phyloP scores from a whole-genome alignment of 2,329 filamentous ascomycete genomes.

The Chalaropsis thielavioides region DNA sequence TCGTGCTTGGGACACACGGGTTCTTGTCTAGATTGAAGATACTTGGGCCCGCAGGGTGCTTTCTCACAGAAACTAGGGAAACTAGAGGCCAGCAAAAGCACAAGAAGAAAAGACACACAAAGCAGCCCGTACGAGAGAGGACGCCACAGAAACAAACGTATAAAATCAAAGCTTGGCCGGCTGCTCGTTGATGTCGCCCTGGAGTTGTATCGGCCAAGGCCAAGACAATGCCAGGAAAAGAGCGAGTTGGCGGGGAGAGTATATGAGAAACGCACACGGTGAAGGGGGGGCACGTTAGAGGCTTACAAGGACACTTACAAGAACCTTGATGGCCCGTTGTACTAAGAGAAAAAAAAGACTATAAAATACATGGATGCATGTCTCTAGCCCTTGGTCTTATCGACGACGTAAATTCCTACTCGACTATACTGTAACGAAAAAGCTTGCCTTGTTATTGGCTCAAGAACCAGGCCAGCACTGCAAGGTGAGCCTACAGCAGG shows the following conservation, averaged over 20 bases:
- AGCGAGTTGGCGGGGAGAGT: background rate
- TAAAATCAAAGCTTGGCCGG: background rate
- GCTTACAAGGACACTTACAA: background rate
- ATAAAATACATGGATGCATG: background rate
- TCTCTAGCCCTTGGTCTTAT: background rate
- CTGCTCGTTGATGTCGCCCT: background rate
- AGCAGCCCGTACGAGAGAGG: background rate
- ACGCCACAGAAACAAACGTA: background rate
- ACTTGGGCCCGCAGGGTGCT: background rate
- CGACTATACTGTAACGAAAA: background rate
- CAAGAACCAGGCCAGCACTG: background rate
- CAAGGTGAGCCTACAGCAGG: background rate
- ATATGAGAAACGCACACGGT: background rate
- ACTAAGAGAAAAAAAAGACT: background rate
- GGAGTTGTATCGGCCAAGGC: background rate
- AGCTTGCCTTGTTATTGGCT: background rate
- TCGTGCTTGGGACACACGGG: background rate
- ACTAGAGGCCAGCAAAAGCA: background rate
- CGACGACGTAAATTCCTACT: background rate
- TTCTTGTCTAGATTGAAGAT: background rate
- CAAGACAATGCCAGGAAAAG: background rate
- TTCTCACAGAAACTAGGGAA: background rate
- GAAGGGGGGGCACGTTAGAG: background rate
- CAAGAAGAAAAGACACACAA: background rate
- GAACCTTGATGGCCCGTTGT: constrained; percentile 15